These are phyloP conservation scores for Yamadazyma olivae DNA, from an alignment of 805 yeast species.

Conservation along the genomic window DNA sequence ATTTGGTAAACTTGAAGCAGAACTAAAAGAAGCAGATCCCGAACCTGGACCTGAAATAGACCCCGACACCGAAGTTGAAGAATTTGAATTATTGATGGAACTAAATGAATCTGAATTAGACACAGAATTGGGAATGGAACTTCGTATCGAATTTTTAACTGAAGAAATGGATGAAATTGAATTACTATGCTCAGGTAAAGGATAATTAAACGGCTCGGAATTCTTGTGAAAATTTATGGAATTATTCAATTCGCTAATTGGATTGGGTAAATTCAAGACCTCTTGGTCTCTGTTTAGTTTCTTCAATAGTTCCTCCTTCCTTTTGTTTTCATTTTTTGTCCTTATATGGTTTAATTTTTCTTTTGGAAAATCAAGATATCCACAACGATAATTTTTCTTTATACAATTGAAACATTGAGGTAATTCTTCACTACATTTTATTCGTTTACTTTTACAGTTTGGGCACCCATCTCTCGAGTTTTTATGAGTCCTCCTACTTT, in stretches of 20 bases:
- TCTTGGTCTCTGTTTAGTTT: constrained; percentile 2
- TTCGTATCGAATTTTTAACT: too few species aligned
- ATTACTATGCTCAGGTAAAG: too few species aligned
- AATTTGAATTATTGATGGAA: too few species aligned
- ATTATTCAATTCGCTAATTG: not conserved
- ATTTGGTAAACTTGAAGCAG: too few species aligned
- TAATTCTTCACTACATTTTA: constrained; percentile 42
- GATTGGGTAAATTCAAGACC: not conserved
- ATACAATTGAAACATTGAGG: constrained; percentile 39
- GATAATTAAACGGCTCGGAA: too few species aligned
- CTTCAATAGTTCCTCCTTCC: constrained; percentile 7
- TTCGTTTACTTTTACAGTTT: constrained; percentile 40
- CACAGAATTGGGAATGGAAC: too few species aligned
- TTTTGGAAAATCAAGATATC: constrained; percentile 39
- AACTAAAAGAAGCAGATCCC: not conserved
- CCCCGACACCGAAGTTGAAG: constrained; percentile 1
- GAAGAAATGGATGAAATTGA: too few species aligned
- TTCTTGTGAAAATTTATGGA: not conserved
- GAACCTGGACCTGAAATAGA: constrained; percentile 1
- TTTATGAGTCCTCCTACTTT: constrained; percentile 35
- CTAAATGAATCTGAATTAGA: too few species aligned
- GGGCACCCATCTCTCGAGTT: constrained; percentile 43
- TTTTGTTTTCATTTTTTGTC: constrained; percentile 26
- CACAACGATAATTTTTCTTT: constrained; percentile 36
- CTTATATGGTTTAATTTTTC: constrained; percentile 34